These are phyloP conservation scores for Carex sylvatica DNA, from an alignment of 202 grass and related monocot species.

Conservation along the genomic window DNA sequence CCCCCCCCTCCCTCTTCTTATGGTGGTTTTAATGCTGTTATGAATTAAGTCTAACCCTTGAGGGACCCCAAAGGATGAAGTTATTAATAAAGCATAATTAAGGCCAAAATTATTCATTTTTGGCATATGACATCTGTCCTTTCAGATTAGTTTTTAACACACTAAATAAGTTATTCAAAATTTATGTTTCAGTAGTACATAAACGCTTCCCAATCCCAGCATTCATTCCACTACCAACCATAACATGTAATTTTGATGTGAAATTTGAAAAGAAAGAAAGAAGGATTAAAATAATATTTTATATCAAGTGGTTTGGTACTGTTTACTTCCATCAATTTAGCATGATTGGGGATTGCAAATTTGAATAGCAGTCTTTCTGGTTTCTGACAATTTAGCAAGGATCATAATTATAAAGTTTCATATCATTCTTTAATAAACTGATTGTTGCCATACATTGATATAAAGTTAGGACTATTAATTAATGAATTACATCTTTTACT, in stretches of 20 bases:
- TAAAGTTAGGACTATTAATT: not conserved
- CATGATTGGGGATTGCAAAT: not conserved
- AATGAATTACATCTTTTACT: not conserved
- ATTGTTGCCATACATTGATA: not conserved
- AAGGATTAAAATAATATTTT: not conserved
- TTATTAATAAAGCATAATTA: constrained; percentile 29
- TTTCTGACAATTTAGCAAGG: not conserved
- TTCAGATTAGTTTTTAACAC: not conserved
- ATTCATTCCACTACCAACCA: constrained; percentile 17
- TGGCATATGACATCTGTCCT: constrained; percentile 7
- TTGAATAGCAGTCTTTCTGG: not conserved
- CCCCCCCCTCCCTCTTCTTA: not conserved
- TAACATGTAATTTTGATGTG: not conserved
- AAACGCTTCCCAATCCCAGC: not conserved
- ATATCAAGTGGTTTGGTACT: not conserved
- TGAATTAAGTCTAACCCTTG: not conserved
- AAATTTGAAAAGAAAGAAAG: not conserved
- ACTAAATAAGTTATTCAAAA: not conserved
- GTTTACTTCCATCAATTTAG: not conserved
- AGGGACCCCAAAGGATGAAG: constrained; percentile 5
- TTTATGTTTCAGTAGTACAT: not conserved
- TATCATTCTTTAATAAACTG: not conserved
- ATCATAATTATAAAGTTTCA: not conserved
- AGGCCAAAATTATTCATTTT: not conserved
- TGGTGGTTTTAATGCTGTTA: not conserved